Base-by-base conservation (phyloP, 2,329 filamentous ascomycete species). In the Lecanicillium sp. region DNA sequence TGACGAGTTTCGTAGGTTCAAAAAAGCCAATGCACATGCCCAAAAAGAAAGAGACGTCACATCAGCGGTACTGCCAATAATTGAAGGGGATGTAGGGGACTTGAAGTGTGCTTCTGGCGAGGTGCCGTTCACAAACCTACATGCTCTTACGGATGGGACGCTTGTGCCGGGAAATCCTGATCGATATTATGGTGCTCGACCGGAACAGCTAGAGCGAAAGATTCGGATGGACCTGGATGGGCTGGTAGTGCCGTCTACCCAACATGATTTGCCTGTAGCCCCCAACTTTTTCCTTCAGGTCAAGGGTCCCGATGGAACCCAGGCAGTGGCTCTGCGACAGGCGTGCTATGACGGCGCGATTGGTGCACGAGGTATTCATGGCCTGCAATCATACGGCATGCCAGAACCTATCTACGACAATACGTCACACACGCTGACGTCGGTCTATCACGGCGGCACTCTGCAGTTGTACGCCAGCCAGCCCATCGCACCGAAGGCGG, bases 261-360 rank as follows among this genome's bases (percentile, higher is more conserved):
- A 62, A 39, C 32, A 49, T 12, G 53, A 59, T 44, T 54, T 59
- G 32, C 67, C 67, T 2, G 52, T 65, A 2, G 54, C 53, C 17
- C 67, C 65, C 4, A 72, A 71, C 50, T 67, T 67, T 49, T 70
- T 70, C 48, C 41, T 71, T 1, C 62, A 62, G 41, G 60, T 55
- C 0, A 72, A 70, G 48, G 64, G 65, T 1, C 64, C 63, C 4
- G 52, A 64, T 50, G 60, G 61, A 20, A 54, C 53, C 20, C 5
- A 37, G n/a, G 56, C 52, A 2, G 61, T 64, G n/a, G 62, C 61
- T 12, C 53, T 10, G 38, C 57, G 59, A 32, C 66, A 70, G 48
- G 63, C 60, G 40, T 57, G 51, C 33, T 66, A 69, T 49, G 57
- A 70, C 53, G 63, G 61, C n/a, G 64, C 67, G 7, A 44, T 58